Evolutionary conservation across 2,329 filamentous ascomycete species (phyloP), one percentile per base, ranked within the genome.

Genomic region (Colletotrichum australisinense): DNA sequence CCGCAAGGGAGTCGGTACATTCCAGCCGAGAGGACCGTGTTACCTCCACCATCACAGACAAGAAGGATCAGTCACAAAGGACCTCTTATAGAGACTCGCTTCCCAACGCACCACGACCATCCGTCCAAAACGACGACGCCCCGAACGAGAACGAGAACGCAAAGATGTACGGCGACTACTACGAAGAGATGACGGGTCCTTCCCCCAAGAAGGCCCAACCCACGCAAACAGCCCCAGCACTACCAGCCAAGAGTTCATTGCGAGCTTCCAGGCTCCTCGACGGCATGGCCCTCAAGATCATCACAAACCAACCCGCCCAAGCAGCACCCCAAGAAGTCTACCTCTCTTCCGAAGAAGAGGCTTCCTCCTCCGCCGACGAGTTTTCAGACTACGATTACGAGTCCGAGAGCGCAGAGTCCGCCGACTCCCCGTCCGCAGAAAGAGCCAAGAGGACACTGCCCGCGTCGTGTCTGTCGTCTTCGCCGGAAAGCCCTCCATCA

Each of bases 321-420:
- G 82, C 84, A 26, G 83, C 85, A 2, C 88, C 89, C 6, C 90
- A 91, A 79, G 88, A 91, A 69, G 78, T 89, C 71, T 93, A 93
- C 79, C 87, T 93, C 30, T 92, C 90, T 2, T 92, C 90, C 0
- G 91, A 93, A 76, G 91, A 93, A 78, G 91, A 92, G 75, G 89
- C 87, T 35, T 92, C 90, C 1, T 90, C 90, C 1, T 89, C 88
- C 22, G 88, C 88, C 58, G 90, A 90, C 80, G 87, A 90, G 80
- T 88, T 88, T 74, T 91, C 89, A 68, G 88, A 90, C 77, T 86
- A 86, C 77, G 87, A 88, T 63, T 83, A 83, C 73, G 84, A 84
- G 72, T 80, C 79, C 57, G 79, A 82, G 67, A 84, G 80, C 72
- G 84, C 84, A 63, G 75, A 75, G 55, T 74, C 74, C 32, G 72